Percentiles rank a stretch among this genome's conserved stretches.
Conservation (phyloP, 2,329 filamentous ascomycete species). For the Monosporascus sp. region DNA sequence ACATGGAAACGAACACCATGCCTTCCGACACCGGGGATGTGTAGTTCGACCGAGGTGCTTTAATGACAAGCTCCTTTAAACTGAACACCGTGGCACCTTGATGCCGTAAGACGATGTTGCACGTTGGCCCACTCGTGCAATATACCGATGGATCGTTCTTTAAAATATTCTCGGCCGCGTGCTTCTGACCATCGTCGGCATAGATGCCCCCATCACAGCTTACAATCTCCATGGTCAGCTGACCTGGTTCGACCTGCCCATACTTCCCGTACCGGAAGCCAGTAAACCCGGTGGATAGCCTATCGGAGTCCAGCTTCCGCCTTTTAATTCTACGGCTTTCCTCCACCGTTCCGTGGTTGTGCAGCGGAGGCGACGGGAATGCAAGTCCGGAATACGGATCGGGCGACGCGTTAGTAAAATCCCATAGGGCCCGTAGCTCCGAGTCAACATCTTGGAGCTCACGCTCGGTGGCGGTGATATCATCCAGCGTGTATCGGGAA, state of each 20-base stretch:
- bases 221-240: slow-evolving; percentile 78
- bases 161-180: slow-evolving; percentile 75
- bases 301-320: slow-evolving; percentile 64
- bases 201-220: slow-evolving; percentile 81
- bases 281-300: slow-evolving; percentile 40
- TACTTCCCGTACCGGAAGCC: slow-evolving; percentile 78
- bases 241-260: slow-evolving; percentile 80
- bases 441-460: slow-evolving; percentile 15
- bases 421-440: slow-evolving; percentile 18
- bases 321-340: slow-evolving; percentile 55
- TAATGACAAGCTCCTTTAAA: slow-evolving; percentile 81
- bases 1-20: slow-evolving; percentile 88
- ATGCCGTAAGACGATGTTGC: slow-evolving; percentile 82
- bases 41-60: slow-evolving; percentile 74
- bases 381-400: slow-evolving; percentile 18
- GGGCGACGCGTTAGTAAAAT: slow-evolving; percentile 16
- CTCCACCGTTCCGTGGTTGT: slow-evolving; percentile 20
- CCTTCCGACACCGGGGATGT: slow-evolving; percentile 90
- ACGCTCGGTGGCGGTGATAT: slow-evolving; percentile 3
- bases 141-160: slow-evolving; percentile 80
- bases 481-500: slow-evolving; percentile 8
- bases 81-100: slow-evolving; percentile 75
- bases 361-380: slow-evolving; percentile 19
- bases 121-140: slow-evolving; percentile 80
- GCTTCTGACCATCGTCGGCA: slow-evolving; percentile 52